Base-by-base conservation (phyloP, 2,329 filamentous ascomycete species). In the Arthrobotrys iridis region DNA sequence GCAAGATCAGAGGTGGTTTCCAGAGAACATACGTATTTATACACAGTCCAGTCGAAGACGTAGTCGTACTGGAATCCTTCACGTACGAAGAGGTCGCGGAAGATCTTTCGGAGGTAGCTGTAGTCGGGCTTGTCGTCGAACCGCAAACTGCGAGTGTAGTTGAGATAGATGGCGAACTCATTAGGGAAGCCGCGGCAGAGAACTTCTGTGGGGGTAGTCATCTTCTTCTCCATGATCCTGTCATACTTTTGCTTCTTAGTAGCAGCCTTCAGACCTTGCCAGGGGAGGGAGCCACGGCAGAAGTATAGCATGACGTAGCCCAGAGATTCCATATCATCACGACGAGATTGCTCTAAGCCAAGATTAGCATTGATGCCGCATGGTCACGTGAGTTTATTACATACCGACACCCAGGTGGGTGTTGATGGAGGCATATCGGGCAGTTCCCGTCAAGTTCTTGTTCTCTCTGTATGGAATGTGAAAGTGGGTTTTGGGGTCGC, bases 171-270 rank as follows among this genome's bases (percentile, higher is more conserved):
- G 86, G 94, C 93, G 81, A 99, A 99, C 85, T 99, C 95, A 84
- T 98, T 97, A 80, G 95, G 95, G 87, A 99, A 98, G 79, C 95
- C 95, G 83, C 94, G 93, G 90, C 95, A 99, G 57, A 99, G 92
- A 55, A 97, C 93, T 85, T 99, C 94, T 80, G 94, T 98, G 6
- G 95, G 93, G 2, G 95, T 99, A 11, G 95, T 99, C 95, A 98
- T 98, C 92, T 99, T 99, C 90, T 99, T 99, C 88, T 99, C 95
- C 94, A 98, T 98, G 85, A 99, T 99, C 78, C 94, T 90, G 85
- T 99, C 95, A 83, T 99, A 98, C 87, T 99, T 99, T 86, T 98
- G 94, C 90, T 97, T 97, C 90, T 97, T 97, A 79, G 93, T 97
- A 80, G 94, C 94, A 85, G 94, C 94, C 89, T 97, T 97, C 65